Evolutionary conservation across 2,329 filamentous ascomycete genomes (phyloP).

Genomic region (Alternaria solani): DNA sequence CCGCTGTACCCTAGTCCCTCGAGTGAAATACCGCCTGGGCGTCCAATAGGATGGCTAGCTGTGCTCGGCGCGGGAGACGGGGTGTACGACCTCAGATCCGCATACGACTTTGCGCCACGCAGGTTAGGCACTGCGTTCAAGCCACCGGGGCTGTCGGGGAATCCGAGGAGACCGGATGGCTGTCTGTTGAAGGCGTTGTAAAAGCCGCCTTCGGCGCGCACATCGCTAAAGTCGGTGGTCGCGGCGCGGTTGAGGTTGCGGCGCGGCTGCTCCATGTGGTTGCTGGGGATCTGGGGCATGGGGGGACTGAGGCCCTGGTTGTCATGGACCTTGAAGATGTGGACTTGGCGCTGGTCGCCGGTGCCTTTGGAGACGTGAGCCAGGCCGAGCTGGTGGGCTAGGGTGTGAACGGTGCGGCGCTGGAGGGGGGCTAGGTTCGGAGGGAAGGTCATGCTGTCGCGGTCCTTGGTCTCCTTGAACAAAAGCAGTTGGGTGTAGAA

Average conservation of each 20-base stretch:
- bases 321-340: conserved; percentile 78
- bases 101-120: conserved; percentile 94
- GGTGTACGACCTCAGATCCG: conserved; percentile 92
- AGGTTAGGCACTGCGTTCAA: conserved; percentile 79
- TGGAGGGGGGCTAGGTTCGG: conserved; percentile 81
- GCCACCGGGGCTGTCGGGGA: conserved; percentile 75
- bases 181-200: conserved; percentile 82
- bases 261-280: conserved; percentile 78
- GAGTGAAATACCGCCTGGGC: conserved; percentile 64
- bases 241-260: conserved; percentile 89
- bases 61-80: conserved; percentile 91
- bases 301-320: conserved; percentile 68
- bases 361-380: conserved; percentile 90
- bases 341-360: conserved; percentile 86
- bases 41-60: conserved; percentile 80
- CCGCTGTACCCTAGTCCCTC: conserved; percentile 58
- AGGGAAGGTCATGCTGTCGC: conserved; percentile 86
- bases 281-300: conserved; percentile 67
- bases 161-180: conserved; percentile 79
- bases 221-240: conserved; percentile 94
- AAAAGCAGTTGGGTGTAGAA: conserved; percentile 91
- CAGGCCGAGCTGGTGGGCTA: conserved; percentile 93
- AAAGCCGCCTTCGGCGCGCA: conserved; percentile 75
- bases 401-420: conserved; percentile 88
- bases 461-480: conserved; percentile 80